A percentile compares a stretch with the other conserved stretches of the same genome.
Evolutionary conservation across 2,329 filamentous ascomycete genomes (phyloP).

Genomic region (Aspergillus terreus): DNA sequence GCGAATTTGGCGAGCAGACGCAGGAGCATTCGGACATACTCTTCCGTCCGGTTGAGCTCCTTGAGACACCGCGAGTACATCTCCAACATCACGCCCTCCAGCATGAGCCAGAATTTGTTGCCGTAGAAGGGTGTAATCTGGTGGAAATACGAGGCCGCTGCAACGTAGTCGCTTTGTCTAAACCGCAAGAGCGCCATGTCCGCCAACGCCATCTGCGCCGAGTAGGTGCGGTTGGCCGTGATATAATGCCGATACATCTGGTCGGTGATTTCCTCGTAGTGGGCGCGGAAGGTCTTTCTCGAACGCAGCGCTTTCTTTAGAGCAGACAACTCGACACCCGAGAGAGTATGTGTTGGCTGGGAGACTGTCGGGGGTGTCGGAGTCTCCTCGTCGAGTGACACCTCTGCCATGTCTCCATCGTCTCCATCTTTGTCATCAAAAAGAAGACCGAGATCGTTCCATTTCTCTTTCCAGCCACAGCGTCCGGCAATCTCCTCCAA

Average conservation of each 20-base stretch:
- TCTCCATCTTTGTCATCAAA: slow-evolving; percentile 29
- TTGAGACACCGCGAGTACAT: slow-evolving; percentile 83
- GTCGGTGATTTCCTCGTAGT: slow-evolving; percentile 76
- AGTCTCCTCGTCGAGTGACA: slow-evolving; percentile 30
- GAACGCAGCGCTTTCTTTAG: slow-evolving; percentile 61
- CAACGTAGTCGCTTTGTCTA: slow-evolving; percentile 66
- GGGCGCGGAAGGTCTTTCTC: slow-evolving; percentile 60
- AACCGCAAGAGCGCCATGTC: slow-evolving; percentile 85
- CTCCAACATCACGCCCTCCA: slow-evolving; percentile 79
- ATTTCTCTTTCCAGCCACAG: slow-evolving; percentile 72
- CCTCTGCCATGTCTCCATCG: slow-evolving; percentile 30
- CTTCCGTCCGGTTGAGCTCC: slow-evolving; percentile 69
- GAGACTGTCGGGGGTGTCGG: slow-evolving; percentile 13
- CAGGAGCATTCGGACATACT: slow-evolving; percentile 73
- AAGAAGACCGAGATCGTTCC: slow-evolving; percentile 55
- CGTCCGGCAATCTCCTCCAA: slow-evolving; percentile 70
- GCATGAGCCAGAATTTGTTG: slow-evolving; percentile 69
- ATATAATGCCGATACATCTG: slow-evolving; percentile 78
- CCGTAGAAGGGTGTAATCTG: slow-evolving; percentile 76
- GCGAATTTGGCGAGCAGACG: slow-evolving; percentile 54
- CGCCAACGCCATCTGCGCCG: slow-evolving; percentile 71
- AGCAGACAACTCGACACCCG: slow-evolving; percentile 54
- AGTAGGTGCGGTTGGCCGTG: slow-evolving; percentile 72
- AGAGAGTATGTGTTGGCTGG: slow-evolving; percentile 23
- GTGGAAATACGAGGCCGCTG: slow-evolving; percentile 74